These are phyloP conservation scores for Microsporum canis DNA, from an alignment of 2,329 filamentous ascomycete genomes.

Conservation along the genomic window DNA sequence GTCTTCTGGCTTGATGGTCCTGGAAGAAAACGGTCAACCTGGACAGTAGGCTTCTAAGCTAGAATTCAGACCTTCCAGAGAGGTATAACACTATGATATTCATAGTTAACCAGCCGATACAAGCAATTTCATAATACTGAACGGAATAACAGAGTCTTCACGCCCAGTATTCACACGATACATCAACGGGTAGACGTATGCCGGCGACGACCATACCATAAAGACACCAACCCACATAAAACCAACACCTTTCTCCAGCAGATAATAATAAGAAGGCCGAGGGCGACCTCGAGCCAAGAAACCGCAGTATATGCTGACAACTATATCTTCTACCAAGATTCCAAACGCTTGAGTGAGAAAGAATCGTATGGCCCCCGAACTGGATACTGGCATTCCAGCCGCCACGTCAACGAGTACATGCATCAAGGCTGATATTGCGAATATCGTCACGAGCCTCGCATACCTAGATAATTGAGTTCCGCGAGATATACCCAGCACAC, in stretches of 20 bases:
- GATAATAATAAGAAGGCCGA: background rate
- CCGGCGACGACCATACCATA: constrained; percentile 7
- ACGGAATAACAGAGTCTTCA: background rate
- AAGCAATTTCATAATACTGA: background rate
- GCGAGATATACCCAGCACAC: background rate
- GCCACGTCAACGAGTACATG: constrained; percentile 7
- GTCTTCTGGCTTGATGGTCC: too few relatives aligned
- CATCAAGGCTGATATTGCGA: constrained; percentile 7
- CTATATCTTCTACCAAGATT: constrained; percentile 9
- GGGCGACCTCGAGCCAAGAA: background rate
- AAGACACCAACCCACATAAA: constrained; percentile 9
- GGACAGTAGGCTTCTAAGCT: too few relatives aligned
- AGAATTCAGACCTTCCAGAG: too few relatives aligned
- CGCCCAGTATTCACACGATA: background rate
- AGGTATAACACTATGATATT: background rate
- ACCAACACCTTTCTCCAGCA: constrained; percentile 3
- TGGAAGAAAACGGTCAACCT: too few relatives aligned
- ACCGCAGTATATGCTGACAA: background rate
- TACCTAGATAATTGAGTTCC: constrained; percentile 4
- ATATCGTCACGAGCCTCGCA: constrained; percentile 4
- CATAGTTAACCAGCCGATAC: background rate
- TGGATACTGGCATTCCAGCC: constrained; percentile 1
- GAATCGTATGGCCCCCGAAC: constrained; percentile 10
- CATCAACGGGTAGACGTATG: constrained; percentile 6
- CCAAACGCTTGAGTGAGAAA: constrained; percentile 8